phyloP scores from a whole-genome alignment of 73 alveolate species.

The Breviolum minutum region DNA sequence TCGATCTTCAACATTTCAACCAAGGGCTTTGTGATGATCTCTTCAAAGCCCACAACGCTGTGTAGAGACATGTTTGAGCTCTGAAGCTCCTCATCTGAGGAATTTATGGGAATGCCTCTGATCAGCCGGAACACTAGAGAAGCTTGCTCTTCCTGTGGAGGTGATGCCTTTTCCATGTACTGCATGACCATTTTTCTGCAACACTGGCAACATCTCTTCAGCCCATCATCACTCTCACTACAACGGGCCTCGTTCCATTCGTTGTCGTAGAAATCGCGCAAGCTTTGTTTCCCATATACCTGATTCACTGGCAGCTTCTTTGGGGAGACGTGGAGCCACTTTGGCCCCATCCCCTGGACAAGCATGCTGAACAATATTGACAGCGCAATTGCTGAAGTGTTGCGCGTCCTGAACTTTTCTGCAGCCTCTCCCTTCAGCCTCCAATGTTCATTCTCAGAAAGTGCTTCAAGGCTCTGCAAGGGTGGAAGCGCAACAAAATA shows the following conservation, averaged over 20 bases:
- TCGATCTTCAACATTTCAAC: not conserved
- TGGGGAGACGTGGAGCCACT: constrained; percentile 34
- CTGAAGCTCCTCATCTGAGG: not conserved
- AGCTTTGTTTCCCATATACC: not conserved
- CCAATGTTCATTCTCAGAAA: constrained; percentile 15
- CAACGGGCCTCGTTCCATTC: not conserved
- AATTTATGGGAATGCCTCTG: not conserved
- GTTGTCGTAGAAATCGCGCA: not conserved
- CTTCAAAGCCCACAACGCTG: constrained; percentile 15
- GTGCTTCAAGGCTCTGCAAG: constrained; percentile 9
- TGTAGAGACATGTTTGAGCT: not conserved
- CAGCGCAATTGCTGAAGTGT: constrained; percentile 1
- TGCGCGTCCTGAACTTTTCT: not conserved
- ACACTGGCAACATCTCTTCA: not conserved
- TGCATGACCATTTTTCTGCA: not conserved
- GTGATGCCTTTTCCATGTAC: not conserved
- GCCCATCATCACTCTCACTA: not conserved
- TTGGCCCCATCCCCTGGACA: constrained; percentile 34
- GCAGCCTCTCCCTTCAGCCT: not conserved
- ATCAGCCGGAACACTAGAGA: not conserved
- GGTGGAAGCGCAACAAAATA: constrained; percentile 26
- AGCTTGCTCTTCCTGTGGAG: not conserved
- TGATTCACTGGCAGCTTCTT: not conserved
- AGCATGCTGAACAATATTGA: constrained; percentile 3
- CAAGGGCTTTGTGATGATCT: constrained; percentile 14